These are phyloP conservation scores for Ziziphus jujuba DNA, from an alignment of 306 rosid species.

Conservation along the genomic window DNA sequence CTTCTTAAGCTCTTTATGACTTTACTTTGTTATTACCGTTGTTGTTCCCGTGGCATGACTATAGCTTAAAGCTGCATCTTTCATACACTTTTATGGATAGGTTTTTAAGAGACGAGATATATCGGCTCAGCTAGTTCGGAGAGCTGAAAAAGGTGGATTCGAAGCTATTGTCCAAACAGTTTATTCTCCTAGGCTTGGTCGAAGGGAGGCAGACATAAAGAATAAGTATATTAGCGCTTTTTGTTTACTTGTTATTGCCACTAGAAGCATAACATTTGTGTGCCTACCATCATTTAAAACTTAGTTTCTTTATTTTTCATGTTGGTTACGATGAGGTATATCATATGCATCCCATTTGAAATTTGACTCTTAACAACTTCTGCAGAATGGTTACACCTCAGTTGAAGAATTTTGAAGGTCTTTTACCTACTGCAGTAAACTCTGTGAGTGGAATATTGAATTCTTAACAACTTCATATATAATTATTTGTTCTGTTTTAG, in stretches of 20 bases:
- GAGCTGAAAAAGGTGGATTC: slow-evolving; percentile 64
- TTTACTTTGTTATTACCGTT: neutral
- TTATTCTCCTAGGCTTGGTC: slow-evolving; percentile 60
- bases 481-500: too few species aligned
- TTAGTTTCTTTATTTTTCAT: neutral
- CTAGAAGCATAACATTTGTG: neutral
- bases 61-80: neutral
- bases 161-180: slow-evolving; percentile 63
- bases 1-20: slow-evolving; percentile 6
- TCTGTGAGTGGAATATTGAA: slow-evolving; percentile 42
- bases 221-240: slow-evolving; percentile 43
- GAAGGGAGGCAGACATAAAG: slow-evolving; percentile 73
- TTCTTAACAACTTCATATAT: neutral
- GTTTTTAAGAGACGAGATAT: slow-evolving; percentile 54
- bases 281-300: neutral
- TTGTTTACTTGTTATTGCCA: neutral
- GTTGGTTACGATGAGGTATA: slow-evolving; percentile 2
- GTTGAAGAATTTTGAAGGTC: slow-evolving; percentile 60
- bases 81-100: slow-evolving; percentile 21
- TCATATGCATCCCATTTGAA: slow-evolving; percentile 12
- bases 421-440: slow-evolving; percentile 33
- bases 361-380: slow-evolving; percentile 1
- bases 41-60: neutral
- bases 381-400: slow-evolving; percentile 56
- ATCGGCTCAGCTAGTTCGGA: slow-evolving; percentile 42